phyloP scores from a whole-genome alignment of 257 asterid species.

The Scutellaria barbata region DNA sequence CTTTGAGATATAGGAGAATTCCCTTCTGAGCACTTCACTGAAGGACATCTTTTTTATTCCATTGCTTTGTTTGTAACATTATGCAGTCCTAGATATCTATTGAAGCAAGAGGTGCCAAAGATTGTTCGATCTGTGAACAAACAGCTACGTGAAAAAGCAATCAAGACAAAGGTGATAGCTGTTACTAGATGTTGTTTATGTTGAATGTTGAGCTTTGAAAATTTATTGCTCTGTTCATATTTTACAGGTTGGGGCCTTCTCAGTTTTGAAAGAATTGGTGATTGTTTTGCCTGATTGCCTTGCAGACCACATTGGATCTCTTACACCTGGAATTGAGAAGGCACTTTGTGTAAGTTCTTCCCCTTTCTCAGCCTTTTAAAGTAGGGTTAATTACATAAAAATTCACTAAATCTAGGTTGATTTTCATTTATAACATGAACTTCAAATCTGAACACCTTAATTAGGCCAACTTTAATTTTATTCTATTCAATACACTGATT shows the following conservation, averaged over 20 bases:
- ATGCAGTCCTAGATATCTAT: slow-evolving; percentile 86
- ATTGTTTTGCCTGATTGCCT: slow-evolving; percentile 98
- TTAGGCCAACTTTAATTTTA: too few species aligned
- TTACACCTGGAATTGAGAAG: slow-evolving; percentile 93
- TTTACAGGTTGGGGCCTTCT: slow-evolving; percentile 94
- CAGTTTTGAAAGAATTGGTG: slow-evolving; percentile 90
- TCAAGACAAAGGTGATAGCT: slow-evolving; percentile 82
- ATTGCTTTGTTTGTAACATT: slow-evolving; percentile 27
- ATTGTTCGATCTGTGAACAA: slow-evolving; percentile 89
- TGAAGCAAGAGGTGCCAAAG: slow-evolving; percentile 98
- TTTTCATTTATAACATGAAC: too few species aligned
- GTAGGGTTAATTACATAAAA: neutral
- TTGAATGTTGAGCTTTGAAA: slow-evolving; percentile 25
- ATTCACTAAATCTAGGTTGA: too few species aligned
- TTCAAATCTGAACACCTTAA: too few species aligned
- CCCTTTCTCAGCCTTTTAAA: slow-evolving; percentile 18
- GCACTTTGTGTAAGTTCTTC: slow-evolving; percentile 81
- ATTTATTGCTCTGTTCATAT: slow-evolving; percentile 25
- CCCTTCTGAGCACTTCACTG: slow-evolving; percentile 10
- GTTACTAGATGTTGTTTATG: slow-evolving; percentile 21
- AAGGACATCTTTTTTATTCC: slow-evolving; percentile 15
- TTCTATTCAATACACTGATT: too few species aligned
- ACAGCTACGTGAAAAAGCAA: slow-evolving; percentile 93
- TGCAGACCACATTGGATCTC: slow-evolving; percentile 96
- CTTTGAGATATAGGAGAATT: slow-evolving; percentile 26